Conservation (phyloP, 495 filamentous ascomycete genomes). For the Astrothelium macrocarpum region DNA sequence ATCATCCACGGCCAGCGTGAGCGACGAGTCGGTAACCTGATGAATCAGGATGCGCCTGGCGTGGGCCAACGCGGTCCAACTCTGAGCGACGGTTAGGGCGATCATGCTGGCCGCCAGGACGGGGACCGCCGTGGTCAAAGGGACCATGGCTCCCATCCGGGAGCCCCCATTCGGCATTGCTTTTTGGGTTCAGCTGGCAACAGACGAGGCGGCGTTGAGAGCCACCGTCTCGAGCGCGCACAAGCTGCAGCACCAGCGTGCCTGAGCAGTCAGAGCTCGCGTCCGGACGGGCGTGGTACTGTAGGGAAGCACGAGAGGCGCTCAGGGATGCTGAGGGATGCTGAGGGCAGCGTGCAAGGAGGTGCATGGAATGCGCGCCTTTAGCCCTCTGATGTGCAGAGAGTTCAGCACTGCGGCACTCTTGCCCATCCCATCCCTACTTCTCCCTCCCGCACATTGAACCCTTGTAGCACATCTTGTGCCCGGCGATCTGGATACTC, state of each 20-base stretch:
- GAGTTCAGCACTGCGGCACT: slow-evolving; percentile 1
- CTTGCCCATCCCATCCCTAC: not conserved
- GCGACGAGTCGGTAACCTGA: not conserved
- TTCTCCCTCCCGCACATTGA: not conserved
- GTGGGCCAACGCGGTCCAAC: not conserved
- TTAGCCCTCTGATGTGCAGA: slow-evolving; percentile 8
- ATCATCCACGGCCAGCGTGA: not conserved
- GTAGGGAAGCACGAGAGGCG: not conserved
- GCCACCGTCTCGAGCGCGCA: not conserved
- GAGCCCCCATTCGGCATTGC: not conserved
- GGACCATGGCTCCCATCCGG: not conserved
- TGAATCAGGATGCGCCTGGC: not conserved
- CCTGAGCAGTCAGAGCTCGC: not conserved
- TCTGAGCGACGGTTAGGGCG: not conserved
- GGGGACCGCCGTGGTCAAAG: not conserved
- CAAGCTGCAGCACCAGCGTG: not conserved
- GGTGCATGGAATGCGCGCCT: not conserved
- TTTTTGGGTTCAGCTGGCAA: not conserved
- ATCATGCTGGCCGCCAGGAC: not conserved
- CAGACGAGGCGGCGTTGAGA: not conserved
- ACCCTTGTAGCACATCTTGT: slow-evolving; percentile 6
- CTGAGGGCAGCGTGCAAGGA: not conserved
- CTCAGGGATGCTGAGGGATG: not conserved
- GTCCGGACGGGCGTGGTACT: not conserved
- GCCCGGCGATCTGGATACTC: slow-evolving; percentile 5